These are phyloP conservation scores for Vaucheria bursata DNA, from an alignment of 352 stramenopile species.

Conservation along the genomic window DNA sequence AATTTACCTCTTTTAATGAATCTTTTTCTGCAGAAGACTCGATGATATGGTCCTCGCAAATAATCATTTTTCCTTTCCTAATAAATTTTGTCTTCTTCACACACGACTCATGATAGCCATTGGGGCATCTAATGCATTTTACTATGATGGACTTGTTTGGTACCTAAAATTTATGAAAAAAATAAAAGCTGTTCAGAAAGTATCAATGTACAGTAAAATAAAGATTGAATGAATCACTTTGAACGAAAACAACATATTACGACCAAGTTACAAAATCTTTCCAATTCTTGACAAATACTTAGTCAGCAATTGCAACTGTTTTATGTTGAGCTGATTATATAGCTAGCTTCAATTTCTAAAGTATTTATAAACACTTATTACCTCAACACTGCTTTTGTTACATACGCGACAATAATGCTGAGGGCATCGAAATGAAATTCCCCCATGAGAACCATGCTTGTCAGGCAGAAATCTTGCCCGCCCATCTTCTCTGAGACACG, in stretches of 20 bases:
- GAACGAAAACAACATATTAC: neutral
- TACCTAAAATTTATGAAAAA: neutral
- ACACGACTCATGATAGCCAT: conserved; percentile 8
- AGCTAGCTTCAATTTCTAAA: no score
- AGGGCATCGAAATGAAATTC: conserved; percentile 66
- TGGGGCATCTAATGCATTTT: neutral
- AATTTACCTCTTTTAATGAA: no score
- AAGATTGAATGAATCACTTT: neutral
- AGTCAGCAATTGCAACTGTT: no score
- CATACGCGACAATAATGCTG: conserved; percentile 77
- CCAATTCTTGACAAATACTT: no score
- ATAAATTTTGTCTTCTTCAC: conserved; percentile 34
- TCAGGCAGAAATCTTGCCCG: conserved; percentile 6
- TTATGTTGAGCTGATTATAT: no score
- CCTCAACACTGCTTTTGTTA: conserved; percentile 26
- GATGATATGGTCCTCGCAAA: conserved; percentile 36
- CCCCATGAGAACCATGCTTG: conserved; percentile 48
- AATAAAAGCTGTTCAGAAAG: neutral
- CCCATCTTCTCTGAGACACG: conserved; percentile 22
- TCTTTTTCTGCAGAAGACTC: no score
- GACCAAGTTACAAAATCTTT: neutral
- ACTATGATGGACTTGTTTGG: neutral
- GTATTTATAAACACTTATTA: no score
- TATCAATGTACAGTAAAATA: neutral
- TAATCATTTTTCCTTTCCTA: conserved; percentile 40